Evolutionary conservation across 768 basidiomycete genomes (phyloP).

Genomic region (Bullera alba): DNA sequence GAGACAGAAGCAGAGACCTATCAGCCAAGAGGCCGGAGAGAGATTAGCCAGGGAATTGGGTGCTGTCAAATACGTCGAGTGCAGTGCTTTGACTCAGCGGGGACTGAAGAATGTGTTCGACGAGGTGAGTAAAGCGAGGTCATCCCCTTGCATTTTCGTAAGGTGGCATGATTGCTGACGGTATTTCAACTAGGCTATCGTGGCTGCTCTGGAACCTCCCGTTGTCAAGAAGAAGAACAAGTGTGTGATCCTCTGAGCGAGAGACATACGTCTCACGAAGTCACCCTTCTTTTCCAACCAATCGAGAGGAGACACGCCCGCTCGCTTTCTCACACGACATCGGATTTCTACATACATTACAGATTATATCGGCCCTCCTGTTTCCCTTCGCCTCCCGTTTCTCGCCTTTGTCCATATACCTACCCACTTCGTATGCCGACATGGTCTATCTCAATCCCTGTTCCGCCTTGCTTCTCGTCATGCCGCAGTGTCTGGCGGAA

Average conservation of each 20-base stretch:
- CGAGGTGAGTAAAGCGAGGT: slow-evolving; percentile 63
- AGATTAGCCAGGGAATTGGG: slow-evolving; percentile 93
- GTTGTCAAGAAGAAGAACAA: slow-evolving; percentile 73
- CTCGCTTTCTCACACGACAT: no score
- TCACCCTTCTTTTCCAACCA: no score
- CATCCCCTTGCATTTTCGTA: not conserved
- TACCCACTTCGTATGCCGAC: no score
- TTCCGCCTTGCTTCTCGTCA: no score
- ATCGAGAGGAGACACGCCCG: no score
- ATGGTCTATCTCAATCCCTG: no score
- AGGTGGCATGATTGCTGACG: slow-evolving; percentile 5
- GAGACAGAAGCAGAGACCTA: slow-evolving; percentile 92
- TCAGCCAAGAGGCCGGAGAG: slow-evolving; percentile 80
- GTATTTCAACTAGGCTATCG: slow-evolving; percentile 78
- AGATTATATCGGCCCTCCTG: no score
- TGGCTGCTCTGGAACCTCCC: slow-evolving; percentile 95
- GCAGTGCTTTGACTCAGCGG: slow-evolving; percentile 97
- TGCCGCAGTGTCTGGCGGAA: no score
- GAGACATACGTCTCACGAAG: no score
- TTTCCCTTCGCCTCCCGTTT: no score
- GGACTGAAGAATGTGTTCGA: slow-evolving; percentile 99
- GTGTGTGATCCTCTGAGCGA: slow-evolving; percentile 86
- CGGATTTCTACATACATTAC: no score
- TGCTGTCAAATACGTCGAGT: slow-evolving; percentile 98
- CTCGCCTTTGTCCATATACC: no score